phyloP scores from a whole-genome alignment of 2,329 filamentous ascomycete species.

The Penicillium sp. region DNA sequence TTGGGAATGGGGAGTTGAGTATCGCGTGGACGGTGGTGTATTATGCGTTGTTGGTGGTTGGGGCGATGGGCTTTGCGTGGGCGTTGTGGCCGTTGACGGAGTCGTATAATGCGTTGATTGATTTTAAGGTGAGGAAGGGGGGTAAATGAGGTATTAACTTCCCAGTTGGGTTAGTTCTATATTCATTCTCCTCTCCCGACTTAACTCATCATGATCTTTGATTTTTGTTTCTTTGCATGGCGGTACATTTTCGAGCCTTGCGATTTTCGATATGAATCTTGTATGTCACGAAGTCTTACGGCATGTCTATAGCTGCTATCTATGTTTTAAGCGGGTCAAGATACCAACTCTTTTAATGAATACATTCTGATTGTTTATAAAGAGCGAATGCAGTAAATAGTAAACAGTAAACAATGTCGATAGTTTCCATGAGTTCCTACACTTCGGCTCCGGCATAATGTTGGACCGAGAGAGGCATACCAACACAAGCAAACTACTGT shows the following conservation, averaged over 20 bases:
- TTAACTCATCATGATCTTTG: not conserved
- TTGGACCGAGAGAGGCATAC: not conserved
- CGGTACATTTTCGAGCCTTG: slow-evolving; percentile 1
- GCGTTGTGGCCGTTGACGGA: slow-evolving; percentile 75
- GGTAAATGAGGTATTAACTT: not conserved
- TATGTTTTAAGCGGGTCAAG: not conserved
- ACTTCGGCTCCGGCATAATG: slow-evolving; percentile 3
- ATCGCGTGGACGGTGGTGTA: slow-evolving; percentile 76
- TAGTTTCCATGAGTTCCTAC: not conserved
- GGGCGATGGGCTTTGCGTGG: slow-evolving; percentile 73
- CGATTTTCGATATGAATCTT: not conserved
- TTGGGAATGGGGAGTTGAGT: slow-evolving; percentile 41
- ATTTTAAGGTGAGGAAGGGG: slow-evolving; percentile 32
- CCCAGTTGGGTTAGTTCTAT: too few relatives aligned
- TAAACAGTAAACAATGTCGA: too few relatives aligned
- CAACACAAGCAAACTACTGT: not conserved
- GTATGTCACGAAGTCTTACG: not conserved
- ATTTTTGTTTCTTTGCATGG: slow-evolving; percentile 13
- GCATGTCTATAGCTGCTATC: slow-evolving; percentile 3
- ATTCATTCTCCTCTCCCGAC: not conserved
- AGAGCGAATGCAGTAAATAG: too few relatives aligned
- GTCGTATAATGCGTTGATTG: slow-evolving; percentile 46
- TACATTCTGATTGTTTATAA: not conserved
- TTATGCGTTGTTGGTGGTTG: slow-evolving; percentile 75
- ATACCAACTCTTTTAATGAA: not conserved